These are phyloP conservation scores for Eimeria praecox DNA, from an alignment of 169 alveolate genomes.

Conservation along the genomic window DNA sequence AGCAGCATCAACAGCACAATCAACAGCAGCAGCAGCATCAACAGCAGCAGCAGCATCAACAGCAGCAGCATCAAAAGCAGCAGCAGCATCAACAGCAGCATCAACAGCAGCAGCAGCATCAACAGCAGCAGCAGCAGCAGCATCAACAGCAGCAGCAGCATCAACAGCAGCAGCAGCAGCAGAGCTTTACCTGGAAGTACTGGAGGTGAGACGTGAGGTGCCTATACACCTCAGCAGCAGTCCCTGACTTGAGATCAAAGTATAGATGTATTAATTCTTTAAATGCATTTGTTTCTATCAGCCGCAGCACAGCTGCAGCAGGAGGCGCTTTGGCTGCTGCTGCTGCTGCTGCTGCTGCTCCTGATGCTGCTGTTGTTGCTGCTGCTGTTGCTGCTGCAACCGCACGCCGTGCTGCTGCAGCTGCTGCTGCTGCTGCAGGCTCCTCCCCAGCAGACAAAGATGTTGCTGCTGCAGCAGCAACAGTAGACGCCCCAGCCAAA, in stretches of 20 bases:
- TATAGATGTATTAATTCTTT: slow-evolving; percentile 12
- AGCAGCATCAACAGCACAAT: not conserved
- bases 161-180: not conserved
- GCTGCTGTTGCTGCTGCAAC: slow-evolving; percentile 26
- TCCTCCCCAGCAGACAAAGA: not conserved
- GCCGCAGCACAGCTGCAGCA: slow-evolving; percentile 40
- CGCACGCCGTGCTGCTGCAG: not conserved
- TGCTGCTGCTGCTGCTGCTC: slow-evolving; percentile 25
- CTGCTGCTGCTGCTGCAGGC: slow-evolving; percentile 12
- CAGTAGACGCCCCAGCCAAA: not conserved
- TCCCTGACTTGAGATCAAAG: not conserved
- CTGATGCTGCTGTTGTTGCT: slow-evolving; percentile 13
- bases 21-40: slow-evolving; percentile 1
- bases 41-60: not conserved
- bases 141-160: slow-evolving; percentile 12
- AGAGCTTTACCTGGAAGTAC: not conserved
- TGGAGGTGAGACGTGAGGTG: slow-evolving; percentile 48
- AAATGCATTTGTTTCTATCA: slow-evolving; percentile 37
- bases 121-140: not conserved
- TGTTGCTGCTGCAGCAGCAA: slow-evolving; percentile 27
- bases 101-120: not conserved
- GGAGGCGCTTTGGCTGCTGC: not conserved
- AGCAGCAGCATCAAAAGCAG: not conserved
- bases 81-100: not conserved
- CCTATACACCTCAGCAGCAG: slow-evolving; percentile 45